Evolutionary conservation across 768 basidiomycete genomes (phyloP).

Genomic region (Rhizopogon rudus): DNA sequence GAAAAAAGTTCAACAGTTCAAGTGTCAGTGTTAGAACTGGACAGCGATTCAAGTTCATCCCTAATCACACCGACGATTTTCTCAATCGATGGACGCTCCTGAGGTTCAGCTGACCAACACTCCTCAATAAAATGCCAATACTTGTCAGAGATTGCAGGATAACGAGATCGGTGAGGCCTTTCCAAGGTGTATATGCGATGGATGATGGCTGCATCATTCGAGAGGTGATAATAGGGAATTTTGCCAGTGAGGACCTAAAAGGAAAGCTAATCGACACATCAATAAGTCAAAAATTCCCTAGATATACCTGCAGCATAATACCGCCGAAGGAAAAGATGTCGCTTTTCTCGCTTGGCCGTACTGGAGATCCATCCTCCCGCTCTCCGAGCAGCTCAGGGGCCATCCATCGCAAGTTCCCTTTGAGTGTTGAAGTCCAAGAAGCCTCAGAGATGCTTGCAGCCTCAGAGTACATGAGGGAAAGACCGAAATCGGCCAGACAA

Average conservation of each 20-base stretch:
- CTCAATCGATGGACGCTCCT: neutral
- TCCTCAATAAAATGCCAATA: neutral
- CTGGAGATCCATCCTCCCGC: neutral
- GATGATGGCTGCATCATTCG: neutral
- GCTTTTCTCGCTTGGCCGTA: slow-evolving; percentile 8
- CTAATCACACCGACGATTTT: neutral
- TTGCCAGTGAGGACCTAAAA: neutral
- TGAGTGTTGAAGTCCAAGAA: neutral
- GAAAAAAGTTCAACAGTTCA: neutral
- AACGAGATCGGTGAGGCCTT: neutral
- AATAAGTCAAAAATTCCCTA: slow-evolving; percentile 14
- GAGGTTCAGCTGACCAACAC: neutral
- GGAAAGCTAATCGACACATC: slow-evolving; percentile 10
- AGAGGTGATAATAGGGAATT: neutral
- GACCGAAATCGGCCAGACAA: slow-evolving; percentile 38
- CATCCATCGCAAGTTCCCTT: slow-evolving; percentile 38
- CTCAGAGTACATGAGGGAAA: slow-evolving; percentile 33
- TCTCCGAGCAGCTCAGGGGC: slow-evolving; percentile 31
- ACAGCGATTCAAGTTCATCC: neutral
- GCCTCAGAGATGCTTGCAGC: slow-evolving; percentile 17
- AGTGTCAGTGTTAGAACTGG: neutral
- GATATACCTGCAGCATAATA: slow-evolving; percentile 19
- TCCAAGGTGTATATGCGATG: neutral
- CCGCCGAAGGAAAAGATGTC: slow-evolving; percentile 43
- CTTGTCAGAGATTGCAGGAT: neutral